A percentile compares a stretch with the other conserved stretches of the same genome.
phyloP scores from a whole-genome alignment of 805 yeast species.

The Candida palmyrensis region DNA sequence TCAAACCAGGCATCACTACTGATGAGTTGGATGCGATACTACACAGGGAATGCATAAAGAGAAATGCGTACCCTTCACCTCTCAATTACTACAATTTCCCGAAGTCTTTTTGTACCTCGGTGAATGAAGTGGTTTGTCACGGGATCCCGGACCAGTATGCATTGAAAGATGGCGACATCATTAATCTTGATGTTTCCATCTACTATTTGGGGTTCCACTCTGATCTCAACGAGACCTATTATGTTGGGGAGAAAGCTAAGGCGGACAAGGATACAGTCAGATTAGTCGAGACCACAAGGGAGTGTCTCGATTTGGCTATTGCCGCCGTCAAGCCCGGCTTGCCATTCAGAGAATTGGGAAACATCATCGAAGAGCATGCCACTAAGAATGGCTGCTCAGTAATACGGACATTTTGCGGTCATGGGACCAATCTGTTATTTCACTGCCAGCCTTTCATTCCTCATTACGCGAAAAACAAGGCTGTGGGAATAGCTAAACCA shows the following conservation, averaged over 20 bases:
- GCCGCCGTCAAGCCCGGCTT: slow-evolving; percentile 85
- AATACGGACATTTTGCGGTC: slow-evolving; percentile 89
- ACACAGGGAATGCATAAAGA: slow-evolving; percentile 81
- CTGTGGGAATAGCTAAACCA: slow-evolving; percentile 89
- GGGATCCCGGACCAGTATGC: slow-evolving; percentile 93
- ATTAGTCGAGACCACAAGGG: slow-evolving; percentile 84
- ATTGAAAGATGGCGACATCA: slow-evolving; percentile 88
- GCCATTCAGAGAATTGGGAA: slow-evolving; percentile 82
- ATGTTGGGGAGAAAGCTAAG: slow-evolving; percentile 85
- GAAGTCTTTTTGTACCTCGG: slow-evolving; percentile 86
- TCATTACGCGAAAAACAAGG: slow-evolving; percentile 90
- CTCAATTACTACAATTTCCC: slow-evolving; percentile 92
- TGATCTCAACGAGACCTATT: slow-evolving; percentile 94
- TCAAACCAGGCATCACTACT: slow-evolving; percentile 86
- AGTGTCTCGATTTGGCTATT: slow-evolving; percentile 80
- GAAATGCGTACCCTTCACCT: slow-evolving; percentile 93
- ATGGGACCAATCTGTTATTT: slow-evolving; percentile 82
- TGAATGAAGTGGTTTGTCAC: slow-evolving; percentile 94
- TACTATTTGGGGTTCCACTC: slow-evolving; percentile 88
- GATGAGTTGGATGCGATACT: slow-evolving; percentile 85
- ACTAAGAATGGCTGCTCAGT: slow-evolving; percentile 73
- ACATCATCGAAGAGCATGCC: slow-evolving; percentile 84
- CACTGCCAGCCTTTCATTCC: slow-evolving; percentile 92
- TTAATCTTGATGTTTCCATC: slow-evolving; percentile 83
- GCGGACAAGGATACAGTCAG: slow-evolving; percentile 78